These are phyloP conservation scores for Penicillium verrucosum DNA, from an alignment of 2,329 filamentous ascomycete species.

Conservation along the genomic window DNA sequence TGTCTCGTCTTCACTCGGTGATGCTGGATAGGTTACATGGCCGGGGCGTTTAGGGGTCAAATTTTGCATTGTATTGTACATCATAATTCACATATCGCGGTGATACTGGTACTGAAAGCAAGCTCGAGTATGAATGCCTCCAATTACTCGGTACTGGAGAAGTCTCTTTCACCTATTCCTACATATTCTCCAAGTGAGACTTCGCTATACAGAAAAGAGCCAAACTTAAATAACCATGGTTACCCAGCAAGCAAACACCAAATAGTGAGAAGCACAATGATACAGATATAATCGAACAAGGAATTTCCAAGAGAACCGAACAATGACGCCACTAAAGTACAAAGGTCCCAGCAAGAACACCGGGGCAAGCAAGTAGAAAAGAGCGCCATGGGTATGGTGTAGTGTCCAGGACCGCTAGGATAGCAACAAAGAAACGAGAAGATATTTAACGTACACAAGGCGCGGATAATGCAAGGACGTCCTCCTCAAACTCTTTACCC, in stretches of 20 bases:
- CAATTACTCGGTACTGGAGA: neutral
- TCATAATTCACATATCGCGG: neutral
- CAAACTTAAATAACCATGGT: neutral
- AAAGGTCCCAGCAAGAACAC: neutral
- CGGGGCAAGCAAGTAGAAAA: neutral
- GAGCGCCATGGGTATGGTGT: neutral
- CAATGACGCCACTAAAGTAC: neutral
- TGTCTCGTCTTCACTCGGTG: neutral
- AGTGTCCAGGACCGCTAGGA: neutral
- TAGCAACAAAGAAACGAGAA: neutral
- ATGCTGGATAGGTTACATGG: neutral
- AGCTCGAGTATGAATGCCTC: neutral
- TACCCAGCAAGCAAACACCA: too few species aligned
- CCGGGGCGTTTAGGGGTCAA: neutral
- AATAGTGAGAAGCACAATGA: neutral
- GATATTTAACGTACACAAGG: neutral
- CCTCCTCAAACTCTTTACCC: neutral
- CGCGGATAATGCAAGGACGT: neutral
- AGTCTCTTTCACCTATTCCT: neutral
- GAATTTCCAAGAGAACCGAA: neutral
- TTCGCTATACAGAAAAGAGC: neutral
- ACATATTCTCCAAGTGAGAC: neutral
- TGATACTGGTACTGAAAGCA: neutral
- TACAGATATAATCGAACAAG: neutral
- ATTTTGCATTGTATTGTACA: conserved; percentile 1